Evolutionary conservation across 1,139 yeast genomes (phyloP).

Genomic region (Yamadazyma pseudoaaseri): DNA sequence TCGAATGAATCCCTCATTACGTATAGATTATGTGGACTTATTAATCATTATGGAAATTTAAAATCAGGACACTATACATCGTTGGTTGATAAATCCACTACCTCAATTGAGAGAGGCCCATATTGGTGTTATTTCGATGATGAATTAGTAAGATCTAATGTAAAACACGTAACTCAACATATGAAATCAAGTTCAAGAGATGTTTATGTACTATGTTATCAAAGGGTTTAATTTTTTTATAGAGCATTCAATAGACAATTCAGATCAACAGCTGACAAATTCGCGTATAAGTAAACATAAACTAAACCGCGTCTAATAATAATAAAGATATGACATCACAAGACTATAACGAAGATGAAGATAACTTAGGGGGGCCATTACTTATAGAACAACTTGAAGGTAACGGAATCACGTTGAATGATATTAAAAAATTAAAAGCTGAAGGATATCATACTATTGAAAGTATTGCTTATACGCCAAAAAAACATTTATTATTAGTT

Average conservation of each 20-base stretch:
- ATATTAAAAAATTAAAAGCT: conserved; percentile 75
- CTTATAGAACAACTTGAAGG: conserved; percentile 59
- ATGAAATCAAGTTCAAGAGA: conserved; percentile 52
- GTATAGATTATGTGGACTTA: conserved; percentile 59
- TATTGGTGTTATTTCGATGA: conserved; percentile 77
- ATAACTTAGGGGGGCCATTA: conserved; percentile 40
- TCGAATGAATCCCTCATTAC: conserved; percentile 36
- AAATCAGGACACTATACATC: conserved; percentile 78
- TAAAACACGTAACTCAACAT: conserved; percentile 47
- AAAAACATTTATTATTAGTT: conserved; percentile 69
- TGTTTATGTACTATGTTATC: conserved; percentile 74
- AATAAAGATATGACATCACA: conserved; percentile 11
- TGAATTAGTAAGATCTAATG: conserved; percentile 51
- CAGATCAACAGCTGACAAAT: not conserved
- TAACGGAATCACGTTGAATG: conserved; percentile 81
- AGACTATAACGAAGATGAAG: conserved; percentile 31
- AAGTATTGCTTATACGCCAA: conserved; percentile 86
- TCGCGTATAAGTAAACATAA: conserved; percentile 3
- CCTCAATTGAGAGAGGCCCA: conserved; percentile 17
- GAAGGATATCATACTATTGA: conserved; percentile 90
- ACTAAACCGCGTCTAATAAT: conserved; percentile 2
- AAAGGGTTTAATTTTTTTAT: conserved; percentile 28
- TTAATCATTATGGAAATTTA: conserved; percentile 69
- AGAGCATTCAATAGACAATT: not conserved
- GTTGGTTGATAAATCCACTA: conserved; percentile 51